Evolutionary conservation across 306 rosid genomes (phyloP).

Genomic region (Psophocarpus tetragonolobus): DNA sequence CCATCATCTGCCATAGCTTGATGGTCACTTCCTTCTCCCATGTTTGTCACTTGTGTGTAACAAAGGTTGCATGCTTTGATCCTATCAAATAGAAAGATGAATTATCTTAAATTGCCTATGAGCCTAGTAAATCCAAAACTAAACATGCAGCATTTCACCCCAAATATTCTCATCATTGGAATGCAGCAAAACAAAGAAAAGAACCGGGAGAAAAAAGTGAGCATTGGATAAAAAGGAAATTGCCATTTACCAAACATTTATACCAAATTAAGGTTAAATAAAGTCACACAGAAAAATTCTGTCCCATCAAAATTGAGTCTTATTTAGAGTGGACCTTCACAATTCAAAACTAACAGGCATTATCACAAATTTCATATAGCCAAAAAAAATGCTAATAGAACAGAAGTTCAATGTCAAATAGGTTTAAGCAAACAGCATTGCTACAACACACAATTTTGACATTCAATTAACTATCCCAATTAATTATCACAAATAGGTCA

Average conservation of each 20-base stretch:
- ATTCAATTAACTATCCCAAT: background rate
- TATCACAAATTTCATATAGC: background rate
- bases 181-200: background rate
- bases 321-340: background rate
- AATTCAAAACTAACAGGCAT: background rate
- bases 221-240: background rate
- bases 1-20: slow-evolving; percentile 50
- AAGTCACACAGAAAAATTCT: background rate
- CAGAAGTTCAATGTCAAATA: background rate
- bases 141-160: slow-evolving; percentile 21
- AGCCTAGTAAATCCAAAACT: slow-evolving; percentile 18
- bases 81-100: slow-evolving; percentile 21
- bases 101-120: slow-evolving; percentile 14
- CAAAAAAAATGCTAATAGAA: background rate
- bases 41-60: slow-evolving; percentile 48
- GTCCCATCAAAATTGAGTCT: background rate
- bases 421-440: background rate
- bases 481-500: background rate
- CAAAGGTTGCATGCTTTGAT: slow-evolving; percentile 32
- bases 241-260: background rate
- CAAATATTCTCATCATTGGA: slow-evolving; percentile 10
- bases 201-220: background rate
- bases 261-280: slow-evolving; percentile 1
- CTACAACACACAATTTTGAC: background rate
- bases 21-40: slow-evolving; percentile 61